Percentiles rank a stretch among this genome's conserved stretches.
phyloP scores from a whole-genome alignment of 2,329 filamentous ascomycete species.

The Arachnopeziza araneosa region DNA sequence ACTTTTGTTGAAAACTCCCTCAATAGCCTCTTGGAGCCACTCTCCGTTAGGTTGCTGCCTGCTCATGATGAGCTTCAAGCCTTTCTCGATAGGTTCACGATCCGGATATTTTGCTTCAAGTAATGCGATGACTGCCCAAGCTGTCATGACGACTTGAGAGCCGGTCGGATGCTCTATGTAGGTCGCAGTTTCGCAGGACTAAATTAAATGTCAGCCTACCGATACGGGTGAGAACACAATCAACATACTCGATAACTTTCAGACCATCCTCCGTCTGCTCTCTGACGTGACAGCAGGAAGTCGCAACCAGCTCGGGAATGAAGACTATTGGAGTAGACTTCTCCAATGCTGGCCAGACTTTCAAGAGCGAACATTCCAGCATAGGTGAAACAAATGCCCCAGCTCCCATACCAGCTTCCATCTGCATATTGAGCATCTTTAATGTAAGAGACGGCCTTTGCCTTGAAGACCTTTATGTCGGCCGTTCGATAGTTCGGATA shows the following conservation, averaged over 20 bases:
- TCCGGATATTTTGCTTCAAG: slow-evolving; percentile 81
- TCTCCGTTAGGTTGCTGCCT: slow-evolving; percentile 85
- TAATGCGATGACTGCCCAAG: slow-evolving; percentile 79
- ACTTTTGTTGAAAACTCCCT: slow-evolving; percentile 97
- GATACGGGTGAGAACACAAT: background rate
- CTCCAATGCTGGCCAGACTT: slow-evolving; percentile 73
- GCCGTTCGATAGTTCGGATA: slow-evolving; percentile 73
- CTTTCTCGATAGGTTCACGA: slow-evolving; percentile 63
- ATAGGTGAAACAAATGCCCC: slow-evolving; percentile 98
- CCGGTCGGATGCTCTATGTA: slow-evolving; percentile 70
- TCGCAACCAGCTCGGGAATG: slow-evolving; percentile 71
- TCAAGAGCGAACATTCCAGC: slow-evolving; percentile 95
- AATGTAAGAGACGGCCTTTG: slow-evolving; percentile 75
- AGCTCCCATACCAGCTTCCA: slow-evolving; percentile 96
- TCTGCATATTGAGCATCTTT: slow-evolving; percentile 70
- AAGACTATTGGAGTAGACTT: slow-evolving; percentile 70
- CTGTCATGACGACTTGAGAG: slow-evolving; percentile 90
- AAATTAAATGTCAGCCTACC: slow-evolving; percentile 9
- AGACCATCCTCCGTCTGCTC: slow-evolving; percentile 90
- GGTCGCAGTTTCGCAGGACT: slow-evolving; percentile 70
- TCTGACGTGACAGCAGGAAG: slow-evolving; percentile 80
- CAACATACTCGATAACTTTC: slow-evolving; percentile 72
- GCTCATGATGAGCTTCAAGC: slow-evolving; percentile 74
- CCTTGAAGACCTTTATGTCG: slow-evolving; percentile 71
- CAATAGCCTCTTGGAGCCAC: slow-evolving; percentile 92